phyloP scores from a whole-genome alignment of 1,284 basidiomycete genomes.

The Moesziomyces parantarcticus region DNA sequence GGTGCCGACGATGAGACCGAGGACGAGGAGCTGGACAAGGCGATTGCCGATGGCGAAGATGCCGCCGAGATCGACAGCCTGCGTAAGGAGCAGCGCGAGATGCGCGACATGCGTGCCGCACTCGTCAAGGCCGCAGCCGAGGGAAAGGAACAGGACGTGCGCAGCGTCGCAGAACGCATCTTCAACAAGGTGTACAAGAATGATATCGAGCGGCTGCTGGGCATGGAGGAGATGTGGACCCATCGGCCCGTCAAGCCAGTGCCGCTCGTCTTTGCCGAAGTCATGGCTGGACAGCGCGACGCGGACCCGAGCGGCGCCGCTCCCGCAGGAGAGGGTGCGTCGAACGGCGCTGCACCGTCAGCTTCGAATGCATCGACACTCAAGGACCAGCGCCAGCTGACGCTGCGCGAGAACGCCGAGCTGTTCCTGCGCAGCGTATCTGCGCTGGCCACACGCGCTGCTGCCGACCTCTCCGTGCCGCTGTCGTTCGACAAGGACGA shows the following conservation, averaged over 20 bases:
- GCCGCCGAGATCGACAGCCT: slow-evolving; percentile 88
- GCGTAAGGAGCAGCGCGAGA: slow-evolving; percentile 87
- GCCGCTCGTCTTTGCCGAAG: slow-evolving; percentile 85
- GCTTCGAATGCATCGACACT: slow-evolving; percentile 24
- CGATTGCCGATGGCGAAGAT: slow-evolving; percentile 87
- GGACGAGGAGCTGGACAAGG: slow-evolving; percentile 81
- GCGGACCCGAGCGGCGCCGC: slow-evolving; percentile 1
- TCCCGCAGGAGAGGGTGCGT: neutral
- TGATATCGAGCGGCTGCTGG: slow-evolving; percentile 87
- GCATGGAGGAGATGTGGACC: slow-evolving; percentile 99
- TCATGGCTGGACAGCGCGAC: slow-evolving; percentile 28
- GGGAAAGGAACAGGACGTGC: slow-evolving; percentile 27
- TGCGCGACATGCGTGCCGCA: slow-evolving; percentile 78
- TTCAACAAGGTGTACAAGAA: slow-evolving; percentile 92
- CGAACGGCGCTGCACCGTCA: neutral
- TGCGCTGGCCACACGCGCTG: slow-evolving; percentile 79
- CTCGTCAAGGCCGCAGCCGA: slow-evolving; percentile 60
- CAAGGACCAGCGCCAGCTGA: slow-evolving; percentile 57
- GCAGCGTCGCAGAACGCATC: slow-evolving; percentile 76
- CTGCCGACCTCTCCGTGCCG: slow-evolving; percentile 74
- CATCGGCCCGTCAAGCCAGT: slow-evolving; percentile 80
- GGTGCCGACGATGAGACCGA: slow-evolving; percentile 49
- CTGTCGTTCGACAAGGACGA: slow-evolving; percentile 98
- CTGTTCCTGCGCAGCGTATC: slow-evolving; percentile 74
- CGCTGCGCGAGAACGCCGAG: slow-evolving; percentile 56